Conservation (phyloP, 2,329 filamentous ascomycete species). For the Fusarium torulosum region DNA sequence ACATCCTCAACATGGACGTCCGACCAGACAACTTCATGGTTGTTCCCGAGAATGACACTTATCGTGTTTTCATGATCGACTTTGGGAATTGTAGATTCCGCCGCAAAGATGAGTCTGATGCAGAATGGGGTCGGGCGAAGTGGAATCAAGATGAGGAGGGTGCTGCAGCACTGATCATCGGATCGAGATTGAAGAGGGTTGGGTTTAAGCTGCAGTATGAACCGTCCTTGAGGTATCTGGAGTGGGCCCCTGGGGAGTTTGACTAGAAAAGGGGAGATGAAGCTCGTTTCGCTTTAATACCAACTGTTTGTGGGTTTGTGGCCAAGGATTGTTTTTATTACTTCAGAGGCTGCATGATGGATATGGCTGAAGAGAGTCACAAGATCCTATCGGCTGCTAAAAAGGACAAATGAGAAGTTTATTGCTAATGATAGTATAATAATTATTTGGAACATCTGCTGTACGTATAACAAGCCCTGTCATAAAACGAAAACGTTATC, state of each 20-base stretch:
- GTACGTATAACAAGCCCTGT: background rate
- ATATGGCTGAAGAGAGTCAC: no score
- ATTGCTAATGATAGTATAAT: background rate
- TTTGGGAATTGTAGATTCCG: slow-evolving; percentile 43
- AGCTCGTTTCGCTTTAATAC: no score
- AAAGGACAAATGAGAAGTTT: background rate
- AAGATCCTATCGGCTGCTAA: background rate
- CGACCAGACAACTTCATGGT: slow-evolving; percentile 45
- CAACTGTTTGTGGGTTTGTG: no score
- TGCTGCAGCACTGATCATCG: background rate
- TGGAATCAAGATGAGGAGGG: slow-evolving; percentile 42
- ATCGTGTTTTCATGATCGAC: slow-evolving; percentile 46
- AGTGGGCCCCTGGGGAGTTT: no score
- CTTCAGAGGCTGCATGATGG: no score
- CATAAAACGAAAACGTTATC: background rate
- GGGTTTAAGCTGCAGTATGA: no score
- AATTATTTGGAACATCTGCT: background rate
- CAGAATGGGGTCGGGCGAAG: slow-evolving; percentile 40
- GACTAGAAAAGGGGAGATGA: no score
- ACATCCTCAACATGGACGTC: slow-evolving; percentile 44
- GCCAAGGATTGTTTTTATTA: no score
- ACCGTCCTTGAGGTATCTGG: no score
- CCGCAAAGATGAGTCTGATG: slow-evolving; percentile 34
- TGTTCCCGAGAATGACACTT: background rate
- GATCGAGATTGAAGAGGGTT: no score